phyloP scores from a whole-genome alignment of 495 filamentous ascomycete species.

The Penicillium maclennaniae region DNA sequence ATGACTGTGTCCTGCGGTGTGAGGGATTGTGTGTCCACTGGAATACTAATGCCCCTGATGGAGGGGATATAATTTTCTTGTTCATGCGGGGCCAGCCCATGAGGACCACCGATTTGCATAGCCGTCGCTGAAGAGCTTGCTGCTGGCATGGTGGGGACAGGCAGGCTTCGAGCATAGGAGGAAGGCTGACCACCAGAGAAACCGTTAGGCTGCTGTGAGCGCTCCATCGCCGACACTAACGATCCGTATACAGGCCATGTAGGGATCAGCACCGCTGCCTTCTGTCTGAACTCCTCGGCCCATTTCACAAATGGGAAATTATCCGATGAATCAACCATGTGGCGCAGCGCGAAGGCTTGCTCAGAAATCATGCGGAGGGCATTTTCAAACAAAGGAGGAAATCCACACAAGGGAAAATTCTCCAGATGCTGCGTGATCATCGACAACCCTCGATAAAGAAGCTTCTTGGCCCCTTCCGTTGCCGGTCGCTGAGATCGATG shows the following conservation, averaged over 20 bases:
- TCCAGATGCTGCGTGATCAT: constrained; percentile 47
- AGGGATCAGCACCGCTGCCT: constrained; percentile 22
- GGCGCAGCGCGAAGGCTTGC: constrained; percentile 33
- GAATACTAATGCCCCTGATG: constrained; percentile 38
- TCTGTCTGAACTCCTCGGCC: constrained; percentile 38
- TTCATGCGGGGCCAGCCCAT: constrained; percentile 1
- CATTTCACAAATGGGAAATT: constrained; percentile 39
- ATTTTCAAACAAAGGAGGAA: constrained; percentile 47
- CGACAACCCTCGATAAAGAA: constrained; percentile 39
- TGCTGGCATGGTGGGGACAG: constrained; percentile 4
- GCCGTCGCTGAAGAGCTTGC: not conserved
- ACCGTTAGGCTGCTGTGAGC: constrained; percentile 28
- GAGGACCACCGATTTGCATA: constrained; percentile 4
- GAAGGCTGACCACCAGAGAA: constrained; percentile 7
- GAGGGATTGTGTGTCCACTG: constrained; percentile 34
- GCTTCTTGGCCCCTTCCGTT: constrained; percentile 42
- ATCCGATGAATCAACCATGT: constrained; percentile 29
- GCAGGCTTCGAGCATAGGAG: constrained; percentile 6
- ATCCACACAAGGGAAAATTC: constrained; percentile 43
- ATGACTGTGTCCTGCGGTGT: constrained; percentile 36
- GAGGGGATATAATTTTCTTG: constrained; percentile 28
- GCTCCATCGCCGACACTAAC: constrained; percentile 31
- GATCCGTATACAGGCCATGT: constrained; percentile 41
- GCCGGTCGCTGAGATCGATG: constrained; percentile 37
- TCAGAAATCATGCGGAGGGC: constrained; percentile 38